Base-by-base conservation (phyloP, 257 asterid species). In the Cruciata laevipes region DNA sequence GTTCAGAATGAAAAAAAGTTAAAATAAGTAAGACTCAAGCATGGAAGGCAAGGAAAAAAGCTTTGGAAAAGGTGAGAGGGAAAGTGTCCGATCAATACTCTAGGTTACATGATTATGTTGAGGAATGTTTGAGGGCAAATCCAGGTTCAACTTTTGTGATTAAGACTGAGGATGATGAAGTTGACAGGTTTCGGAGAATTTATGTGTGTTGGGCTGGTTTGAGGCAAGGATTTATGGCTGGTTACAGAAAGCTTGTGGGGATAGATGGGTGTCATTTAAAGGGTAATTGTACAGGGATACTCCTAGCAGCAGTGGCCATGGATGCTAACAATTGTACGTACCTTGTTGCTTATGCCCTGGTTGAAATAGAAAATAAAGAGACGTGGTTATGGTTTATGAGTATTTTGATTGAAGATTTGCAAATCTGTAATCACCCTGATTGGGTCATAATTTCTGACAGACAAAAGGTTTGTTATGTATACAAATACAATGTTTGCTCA, bases 381-480 rank as follows among this genome's bases (percentile, higher is more conserved):
- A 0, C 24, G 0, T 51, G 70, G 70, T 9, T 1, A 3, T 66
- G 31, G 61, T 66, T 66, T 8, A 1, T 49, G 1, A 12, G 2
- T 1, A 9, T 7, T 0, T 23, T 51, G 0, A 20, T 67, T 27
- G 47, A 67, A 6, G 31, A 67, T 32, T 3, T 67, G 1, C 0
- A 10, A 1, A 52, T 51, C 0, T 0, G 0, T 0, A 4, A 30
- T 12, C 11, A 6, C 1, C 3, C 5, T 14, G 30, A 27, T 0
- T 51, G 32, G 71, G 44, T 18, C 7, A 25, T 67, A 0, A 30
- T 30, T 5, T 23, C 61, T 16, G 70, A 44, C n/a, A 66, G 35
- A 16, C 62, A 53, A 32, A 67, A 66, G 56, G 58, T 42, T 8
- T 12, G 14, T 65, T 18, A 1, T 1, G 0, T 52, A 6, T n/a